phyloP scores from a whole-genome alignment of 73 alveolate species.

The Symbiodinium natans region DNA sequence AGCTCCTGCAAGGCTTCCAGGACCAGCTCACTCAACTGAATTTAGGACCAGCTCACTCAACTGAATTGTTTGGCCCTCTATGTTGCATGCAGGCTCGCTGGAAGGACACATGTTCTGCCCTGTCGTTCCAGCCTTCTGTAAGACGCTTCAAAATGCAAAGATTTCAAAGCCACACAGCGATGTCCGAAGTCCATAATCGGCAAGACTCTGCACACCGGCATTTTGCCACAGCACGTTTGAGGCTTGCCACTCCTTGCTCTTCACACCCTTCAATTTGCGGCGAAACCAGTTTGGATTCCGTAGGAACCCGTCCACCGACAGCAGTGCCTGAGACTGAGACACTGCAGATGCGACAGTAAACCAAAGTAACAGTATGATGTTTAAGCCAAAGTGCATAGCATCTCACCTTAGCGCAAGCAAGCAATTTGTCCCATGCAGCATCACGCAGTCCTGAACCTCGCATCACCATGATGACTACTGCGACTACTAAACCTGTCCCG shows the following conservation, averaged over 20 bases:
- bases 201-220: too few relatives aligned
- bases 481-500: background rate
- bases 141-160: too few relatives aligned
- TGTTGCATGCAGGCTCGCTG: too few relatives aligned
- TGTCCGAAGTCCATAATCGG: too few relatives aligned
- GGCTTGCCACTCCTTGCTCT: background rate
- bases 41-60: too few relatives aligned
- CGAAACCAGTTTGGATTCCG: constrained; percentile 73
- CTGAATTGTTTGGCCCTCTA: too few relatives aligned
- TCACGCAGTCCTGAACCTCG: background rate
- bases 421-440: background rate
- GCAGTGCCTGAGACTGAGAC: constrained; percentile 13
- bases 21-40: background rate
- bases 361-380: too few relatives aligned
- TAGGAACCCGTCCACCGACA: constrained; percentile 6
- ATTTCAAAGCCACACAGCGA: too few relatives aligned
- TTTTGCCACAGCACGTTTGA: too few relatives aligned
- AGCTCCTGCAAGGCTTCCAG: background rate
- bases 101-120: too few relatives aligned
- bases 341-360: background rate
- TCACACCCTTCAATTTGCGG: constrained; percentile 3
- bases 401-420: background rate
- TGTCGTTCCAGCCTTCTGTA: too few relatives aligned
- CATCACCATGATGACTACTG: background rate
- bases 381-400: background rate